Conservation (phyloP, 768 basidiomycete species). For the Termitomyces heimii region DNA sequence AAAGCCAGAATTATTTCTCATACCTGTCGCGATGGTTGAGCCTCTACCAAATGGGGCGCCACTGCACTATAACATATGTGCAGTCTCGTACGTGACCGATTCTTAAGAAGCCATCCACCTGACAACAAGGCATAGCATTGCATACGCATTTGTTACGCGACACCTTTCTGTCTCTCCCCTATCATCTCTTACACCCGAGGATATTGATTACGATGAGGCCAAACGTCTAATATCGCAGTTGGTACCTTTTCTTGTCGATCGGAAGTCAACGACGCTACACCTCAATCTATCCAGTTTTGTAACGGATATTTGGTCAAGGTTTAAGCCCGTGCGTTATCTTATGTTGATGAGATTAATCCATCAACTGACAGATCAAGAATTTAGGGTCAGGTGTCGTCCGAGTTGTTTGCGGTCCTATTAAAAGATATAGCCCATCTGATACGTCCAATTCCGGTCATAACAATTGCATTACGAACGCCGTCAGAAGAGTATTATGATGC, state of each 20-base stretch:
- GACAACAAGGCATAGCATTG: conserved; percentile 37
- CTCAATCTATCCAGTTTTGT: conserved; percentile 43
- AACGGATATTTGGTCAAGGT: conserved; percentile 64
- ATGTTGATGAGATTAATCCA: too few relatives aligned
- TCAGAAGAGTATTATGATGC: conserved; percentile 18
- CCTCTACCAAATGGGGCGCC: conserved; percentile 30
- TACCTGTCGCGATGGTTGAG: conserved; percentile 41
- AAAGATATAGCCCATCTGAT: conserved; percentile 49
- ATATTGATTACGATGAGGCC: conserved; percentile 41
- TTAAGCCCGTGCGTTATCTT: conserved; percentile 36
- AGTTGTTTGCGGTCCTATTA: conserved; percentile 47
- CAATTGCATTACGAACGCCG: conserved; percentile 10
- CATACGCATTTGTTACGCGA: conserved; percentile 65
- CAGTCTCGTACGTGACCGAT: conserved; percentile 49
- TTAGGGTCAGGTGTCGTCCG: conserved; percentile 31
- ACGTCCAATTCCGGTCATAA: conserved; percentile 37
- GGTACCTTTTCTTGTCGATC: conserved; percentile 61
- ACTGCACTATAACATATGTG: conserved; percentile 64
- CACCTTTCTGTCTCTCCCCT: conserved; percentile 57
- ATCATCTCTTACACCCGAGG: conserved; percentile 29
- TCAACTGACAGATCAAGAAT: background rate
- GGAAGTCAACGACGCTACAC: conserved; percentile 50
- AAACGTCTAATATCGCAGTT: conserved; percentile 41
- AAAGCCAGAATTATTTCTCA: conserved; percentile 36
- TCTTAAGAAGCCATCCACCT: background rate